Evolutionary conservation across 192 early-diverging fungal species (phyloP).

Genomic region (Tieghemiomyces parasiticus): DNA sequence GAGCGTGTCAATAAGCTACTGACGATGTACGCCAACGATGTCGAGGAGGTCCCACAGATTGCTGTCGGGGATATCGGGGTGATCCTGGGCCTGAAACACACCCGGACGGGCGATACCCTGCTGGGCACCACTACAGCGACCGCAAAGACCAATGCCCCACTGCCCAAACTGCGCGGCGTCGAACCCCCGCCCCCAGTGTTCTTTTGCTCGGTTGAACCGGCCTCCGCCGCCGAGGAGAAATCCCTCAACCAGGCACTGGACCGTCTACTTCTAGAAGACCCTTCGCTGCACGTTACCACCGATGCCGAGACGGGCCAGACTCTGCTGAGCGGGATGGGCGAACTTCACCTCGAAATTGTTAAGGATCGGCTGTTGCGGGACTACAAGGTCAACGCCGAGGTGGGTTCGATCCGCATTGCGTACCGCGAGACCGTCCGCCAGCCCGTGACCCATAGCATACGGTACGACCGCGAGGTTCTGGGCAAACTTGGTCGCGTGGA

Average conservation of each 20-base stretch:
- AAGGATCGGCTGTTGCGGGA: conserved; percentile 69
- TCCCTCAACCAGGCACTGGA: conserved; percentile 54
- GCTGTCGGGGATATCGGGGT: conserved; percentile 73
- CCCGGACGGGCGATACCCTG: conserved; percentile 75
- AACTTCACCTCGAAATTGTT: conserved; percentile 84
- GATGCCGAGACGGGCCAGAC: conserved; percentile 83
- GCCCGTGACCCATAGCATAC: conserved; percentile 17
- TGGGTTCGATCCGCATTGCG: conserved; percentile 75
- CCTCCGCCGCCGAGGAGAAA: conserved; percentile 59
- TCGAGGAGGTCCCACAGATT: conserved; percentile 63
- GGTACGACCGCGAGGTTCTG: conserved; percentile 55
- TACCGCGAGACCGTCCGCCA: conserved; percentile 63
- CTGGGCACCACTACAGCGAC: conserved; percentile 23
- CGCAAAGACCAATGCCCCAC: neutral
- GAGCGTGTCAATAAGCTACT: conserved; percentile 72
- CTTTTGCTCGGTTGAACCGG: conserved; percentile 59
- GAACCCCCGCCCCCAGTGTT: conserved; percentile 78
- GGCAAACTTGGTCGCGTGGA: conserved; percentile 46
- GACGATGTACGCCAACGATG: conserved; percentile 83
- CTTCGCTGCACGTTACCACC: conserved; percentile 51
- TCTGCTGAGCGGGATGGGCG: conserved; percentile 84
- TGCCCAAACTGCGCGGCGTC: conserved; percentile 46
- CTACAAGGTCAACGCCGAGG: conserved; percentile 57
- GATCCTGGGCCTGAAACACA: conserved; percentile 65
- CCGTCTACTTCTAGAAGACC: conserved; percentile 72